These are phyloP conservation scores for Eutypa lata DNA, from an alignment of 2,329 filamentous ascomycete genomes.

Conservation along the genomic window DNA sequence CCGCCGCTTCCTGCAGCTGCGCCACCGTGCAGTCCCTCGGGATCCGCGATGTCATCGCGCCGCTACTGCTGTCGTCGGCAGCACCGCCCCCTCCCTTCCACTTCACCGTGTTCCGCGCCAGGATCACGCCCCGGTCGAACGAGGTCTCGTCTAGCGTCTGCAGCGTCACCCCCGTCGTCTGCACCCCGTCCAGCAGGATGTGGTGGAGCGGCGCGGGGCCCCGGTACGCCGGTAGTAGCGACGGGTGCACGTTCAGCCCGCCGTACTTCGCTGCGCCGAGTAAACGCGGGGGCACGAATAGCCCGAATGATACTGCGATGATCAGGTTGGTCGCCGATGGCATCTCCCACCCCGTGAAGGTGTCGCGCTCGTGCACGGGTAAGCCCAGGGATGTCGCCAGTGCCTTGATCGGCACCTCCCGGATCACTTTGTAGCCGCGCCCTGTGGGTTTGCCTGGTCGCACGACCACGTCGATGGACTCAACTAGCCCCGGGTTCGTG, in stretches of 20 bases:
- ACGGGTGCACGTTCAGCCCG: conserved; percentile 91
- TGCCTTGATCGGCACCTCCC: conserved; percentile 68
- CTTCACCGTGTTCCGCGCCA: conserved; percentile 52
- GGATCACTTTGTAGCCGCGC: conserved; percentile 66
- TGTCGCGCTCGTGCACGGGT: conserved; percentile 70
- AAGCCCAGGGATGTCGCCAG: conserved; percentile 63
- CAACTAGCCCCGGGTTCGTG: conserved; percentile 52
- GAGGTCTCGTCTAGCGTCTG: conserved; percentile 76
- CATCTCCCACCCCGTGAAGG: conserved; percentile 76
- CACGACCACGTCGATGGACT: conserved; percentile 82
- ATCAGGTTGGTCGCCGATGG: conserved; percentile 69
- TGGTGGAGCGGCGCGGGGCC: conserved; percentile 86
- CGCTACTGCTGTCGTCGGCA: conserved; percentile 41
- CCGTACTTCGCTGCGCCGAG: conserved; percentile 71
- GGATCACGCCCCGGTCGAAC: conserved; percentile 77
- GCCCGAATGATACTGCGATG: conserved; percentile 89
- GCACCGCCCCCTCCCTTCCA: too few species aligned
- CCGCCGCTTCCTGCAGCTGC: conserved; percentile 53
- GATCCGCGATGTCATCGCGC: conserved; percentile 48
- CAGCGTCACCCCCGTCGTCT: conserved; percentile 71
- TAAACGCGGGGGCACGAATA: conserved; percentile 79
- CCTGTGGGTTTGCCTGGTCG: conserved; percentile 76
- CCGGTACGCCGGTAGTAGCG: conserved; percentile 79
- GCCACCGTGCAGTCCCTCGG: conserved; percentile 42
- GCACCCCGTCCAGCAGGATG: conserved; percentile 63